Evolutionary conservation across 78 protist species (phyloP).

Genomic region (Speleostelium caveatum): DNA sequence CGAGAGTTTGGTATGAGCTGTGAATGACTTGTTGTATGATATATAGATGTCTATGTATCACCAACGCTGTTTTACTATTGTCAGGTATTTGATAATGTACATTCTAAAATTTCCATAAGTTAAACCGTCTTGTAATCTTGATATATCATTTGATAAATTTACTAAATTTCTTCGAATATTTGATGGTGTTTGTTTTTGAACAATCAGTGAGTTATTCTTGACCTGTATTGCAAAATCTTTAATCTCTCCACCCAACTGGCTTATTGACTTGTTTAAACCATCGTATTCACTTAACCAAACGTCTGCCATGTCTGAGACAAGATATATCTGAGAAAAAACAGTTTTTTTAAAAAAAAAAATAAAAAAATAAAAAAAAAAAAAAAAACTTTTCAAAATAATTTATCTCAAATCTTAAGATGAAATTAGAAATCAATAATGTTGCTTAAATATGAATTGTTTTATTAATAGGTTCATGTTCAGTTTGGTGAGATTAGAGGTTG

Average conservation of each 20-base stretch:
- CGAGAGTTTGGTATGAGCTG: too few relatives aligned
- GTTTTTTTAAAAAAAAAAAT: neutral
- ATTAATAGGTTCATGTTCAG: too few relatives aligned
- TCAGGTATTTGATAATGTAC: neutral
- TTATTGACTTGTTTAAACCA: neutral
- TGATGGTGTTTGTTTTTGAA: slow-evolving; percentile 8
- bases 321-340: too few relatives aligned
- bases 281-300: slow-evolving; percentile 50
- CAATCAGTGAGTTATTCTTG: slow-evolving; percentile 17
- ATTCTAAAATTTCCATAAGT: slow-evolving; percentile 50
- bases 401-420: too few relatives aligned
- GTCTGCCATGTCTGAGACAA: slow-evolving; percentile 25
- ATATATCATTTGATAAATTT: slow-evolving; percentile 8
- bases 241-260: slow-evolving; percentile 30
- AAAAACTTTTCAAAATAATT: too few relatives aligned
- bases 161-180: slow-evolving; percentile 26
- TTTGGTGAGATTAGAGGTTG: too few relatives aligned
- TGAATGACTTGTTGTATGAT: too few relatives aligned
- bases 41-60: too few relatives aligned
- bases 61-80: neutral
- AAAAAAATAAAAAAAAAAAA: too few relatives aligned
- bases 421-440: too few relatives aligned
- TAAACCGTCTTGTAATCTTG: slow-evolving; percentile 41
- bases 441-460: too few relatives aligned
- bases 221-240: slow-evolving; percentile 10